A percentile compares a stretch with the other conserved stretches of the same genome.
phyloP scores from a whole-genome alignment of 2,329 filamentous ascomycete species.

The Hymenoscyphus occultus region DNA sequence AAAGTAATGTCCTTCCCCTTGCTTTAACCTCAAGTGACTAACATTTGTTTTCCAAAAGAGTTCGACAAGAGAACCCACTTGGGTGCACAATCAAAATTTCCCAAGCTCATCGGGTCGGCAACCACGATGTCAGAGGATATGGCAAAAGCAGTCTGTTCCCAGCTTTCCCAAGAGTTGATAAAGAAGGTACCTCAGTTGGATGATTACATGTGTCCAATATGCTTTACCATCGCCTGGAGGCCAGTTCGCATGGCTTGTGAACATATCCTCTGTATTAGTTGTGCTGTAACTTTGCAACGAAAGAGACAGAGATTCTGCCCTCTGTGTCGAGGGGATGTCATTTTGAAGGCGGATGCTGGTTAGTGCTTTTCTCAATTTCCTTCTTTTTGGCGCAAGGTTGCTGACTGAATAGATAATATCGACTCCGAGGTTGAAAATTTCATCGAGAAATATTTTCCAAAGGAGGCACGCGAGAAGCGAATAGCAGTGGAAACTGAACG shows the following conservation, averaged over 20 bases:
- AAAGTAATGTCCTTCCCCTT: constrained; percentile 53
- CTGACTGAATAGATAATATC: constrained; percentile 55
- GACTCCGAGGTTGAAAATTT: constrained; percentile 67
- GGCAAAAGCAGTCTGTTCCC: constrained; percentile 71
- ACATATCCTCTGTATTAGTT: constrained; percentile 81
- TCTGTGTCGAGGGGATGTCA: constrained; percentile 68
- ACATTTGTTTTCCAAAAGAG: constrained; percentile 46
- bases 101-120: constrained; percentile 54
- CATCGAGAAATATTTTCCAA: constrained; percentile 72
- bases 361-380: constrained; percentile 33
- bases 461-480: constrained; percentile 65
- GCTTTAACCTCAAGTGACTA: constrained; percentile 4
- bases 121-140: constrained; percentile 64
- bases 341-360: constrained; percentile 67
- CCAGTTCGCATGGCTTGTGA: constrained; percentile 73
- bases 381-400: not conserved
- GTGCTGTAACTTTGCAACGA: constrained; percentile 75
- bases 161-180: constrained; percentile 70
- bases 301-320: constrained; percentile 68
- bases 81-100: constrained; percentile 62
- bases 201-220: constrained; percentile 80
- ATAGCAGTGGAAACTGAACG: constrained; percentile 71
- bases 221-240: constrained; percentile 74
- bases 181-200: constrained; percentile 75
- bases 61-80: constrained; percentile 84